Evolutionary conservation across 208 protist genomes (phyloP), one percentile per base, ranked within the genome.

Genomic region (Trichomonas tenax): DNA sequence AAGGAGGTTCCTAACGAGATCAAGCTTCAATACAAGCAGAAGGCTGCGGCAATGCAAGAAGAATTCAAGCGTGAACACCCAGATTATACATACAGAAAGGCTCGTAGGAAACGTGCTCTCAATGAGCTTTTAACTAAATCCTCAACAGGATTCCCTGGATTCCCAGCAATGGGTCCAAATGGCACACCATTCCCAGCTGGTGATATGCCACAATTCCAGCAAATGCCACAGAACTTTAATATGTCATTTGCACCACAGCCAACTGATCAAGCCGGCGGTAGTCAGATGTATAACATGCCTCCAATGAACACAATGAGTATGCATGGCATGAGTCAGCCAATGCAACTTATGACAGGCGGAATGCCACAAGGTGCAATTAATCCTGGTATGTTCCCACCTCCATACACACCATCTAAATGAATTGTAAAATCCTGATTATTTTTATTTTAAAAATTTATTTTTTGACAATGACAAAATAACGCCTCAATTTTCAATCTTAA

Each of bases 81-180:
- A 89, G 40, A 89, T 17, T 89, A 89, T 31, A 46, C 40, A 89
- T 89, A 89, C 36, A 89, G 82, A 89, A 89, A 89, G 23, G 82
- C 82, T 17, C 82, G 82, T 17, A 89, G 82, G 82, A 89, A 89
- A 40, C 23, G 82, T 3, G 82, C 82, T 89, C 40, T 89, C 8
- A 89, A 89, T 31, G 82, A 89, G 36, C 40, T 89, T 17, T 48
- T 89, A 11, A 89, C 82, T 23, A 89, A 89, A 38, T 44, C 21
- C 81, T 41, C 81, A 34, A 34, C 26, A 41, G 81, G 81, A 84
- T 84, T 41, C 36, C 81, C 81, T 36, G 81, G 81, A 9, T 84
- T 84, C 81, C 81, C 81, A 84, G 34, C 10, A 41, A 82, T 82
- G 63, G 63, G 3, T 82, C 63, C 46, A 15, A 51, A 51, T 51